A percentile compares a stretch with the other conserved stretches of the same genome.
These are phyloP conservation scores for Fusarium piperis DNA, from an alignment of 2,329 filamentous ascomycete species.

Conservation along the genomic window DNA sequence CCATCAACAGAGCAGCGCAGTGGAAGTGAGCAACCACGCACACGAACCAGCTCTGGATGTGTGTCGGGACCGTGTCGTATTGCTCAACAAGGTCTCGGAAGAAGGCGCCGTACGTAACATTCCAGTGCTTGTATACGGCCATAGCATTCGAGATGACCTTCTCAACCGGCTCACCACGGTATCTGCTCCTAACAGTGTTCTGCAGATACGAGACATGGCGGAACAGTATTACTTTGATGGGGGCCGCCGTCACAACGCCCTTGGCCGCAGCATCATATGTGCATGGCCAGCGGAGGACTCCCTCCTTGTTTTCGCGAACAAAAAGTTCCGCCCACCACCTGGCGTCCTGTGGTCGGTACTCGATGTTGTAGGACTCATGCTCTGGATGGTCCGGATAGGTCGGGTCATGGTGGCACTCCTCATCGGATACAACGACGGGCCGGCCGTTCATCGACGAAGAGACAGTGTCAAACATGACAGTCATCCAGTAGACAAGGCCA, in stretches of 20 bases:
- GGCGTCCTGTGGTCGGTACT: slow-evolving; percentile 40
- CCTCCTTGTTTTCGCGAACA: slow-evolving; percentile 42
- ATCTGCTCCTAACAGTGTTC: slow-evolving; percentile 56
- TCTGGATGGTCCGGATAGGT: slow-evolving; percentile 38
- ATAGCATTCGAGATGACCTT: slow-evolving; percentile 58
- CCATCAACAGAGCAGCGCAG: slow-evolving; percentile 63
- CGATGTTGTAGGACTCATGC: slow-evolving; percentile 28
- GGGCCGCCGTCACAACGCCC: slow-evolving; percentile 61
- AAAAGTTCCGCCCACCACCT: slow-evolving; percentile 49
- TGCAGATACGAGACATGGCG: slow-evolving; percentile 66
- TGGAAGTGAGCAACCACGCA: slow-evolving; percentile 68
- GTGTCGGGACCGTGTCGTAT: slow-evolving; percentile 60
- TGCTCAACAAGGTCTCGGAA: slow-evolving; percentile 61
- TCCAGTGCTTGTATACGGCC: slow-evolving; percentile 65
- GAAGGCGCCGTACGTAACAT: slow-evolving; percentile 60
- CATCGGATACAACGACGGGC: slow-evolving; percentile 50
- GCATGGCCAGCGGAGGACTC: slow-evolving; percentile 61
- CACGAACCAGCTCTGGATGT: slow-evolving; percentile 69
- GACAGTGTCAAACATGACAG: slow-evolving; percentile 68
- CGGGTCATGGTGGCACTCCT: slow-evolving; percentile 52
- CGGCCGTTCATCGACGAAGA: slow-evolving; percentile 62
- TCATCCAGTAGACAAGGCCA: slow-evolving; percentile 67
- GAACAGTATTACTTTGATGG: slow-evolving; percentile 68
- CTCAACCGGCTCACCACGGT: slow-evolving; percentile 54
- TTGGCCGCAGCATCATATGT: slow-evolving; percentile 61